These are phyloP conservation scores for Hypsizygus marmoreus DNA, from an alignment of 768 basidiomycete genomes.

Conservation along the genomic window DNA sequence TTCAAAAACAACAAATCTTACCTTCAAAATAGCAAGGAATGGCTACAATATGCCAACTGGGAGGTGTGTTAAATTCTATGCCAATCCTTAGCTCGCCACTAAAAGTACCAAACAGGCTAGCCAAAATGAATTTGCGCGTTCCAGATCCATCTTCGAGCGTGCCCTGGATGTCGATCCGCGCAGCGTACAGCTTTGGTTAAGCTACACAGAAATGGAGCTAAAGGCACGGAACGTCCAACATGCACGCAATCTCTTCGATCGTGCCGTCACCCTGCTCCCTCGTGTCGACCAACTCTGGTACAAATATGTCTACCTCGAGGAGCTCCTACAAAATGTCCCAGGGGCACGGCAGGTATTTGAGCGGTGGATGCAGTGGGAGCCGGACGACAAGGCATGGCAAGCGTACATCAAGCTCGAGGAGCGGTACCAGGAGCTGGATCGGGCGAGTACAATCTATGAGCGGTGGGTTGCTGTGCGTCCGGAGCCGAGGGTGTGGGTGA, in stretches of 20 bases:
- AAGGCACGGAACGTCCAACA: conserved; percentile 98
- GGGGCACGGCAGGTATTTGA: conserved; percentile 98
- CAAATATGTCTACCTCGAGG: conserved; percentile 98
- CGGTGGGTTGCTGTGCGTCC: conserved; percentile 78
- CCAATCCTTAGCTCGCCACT: conserved; percentile 3
- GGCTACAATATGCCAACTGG: conserved; percentile 87
- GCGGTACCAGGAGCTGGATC: conserved; percentile 87
- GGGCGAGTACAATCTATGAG: conserved; percentile 92
- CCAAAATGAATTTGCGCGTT: conserved; percentile 94
- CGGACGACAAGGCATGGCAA: conserved; percentile 99
- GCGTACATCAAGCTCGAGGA: conserved; percentile 99
- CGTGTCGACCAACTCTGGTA: conserved; percentile 98
- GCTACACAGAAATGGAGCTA: conserved; percentile 96
- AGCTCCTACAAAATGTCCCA: conserved; percentile 92
- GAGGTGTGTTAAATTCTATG: conserved; percentile 47
- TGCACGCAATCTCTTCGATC: conserved; percentile 94
- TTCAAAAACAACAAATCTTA: background rate
- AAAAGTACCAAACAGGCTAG: conserved; percentile 53
- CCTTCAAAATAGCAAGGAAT: conserved; percentile 64
- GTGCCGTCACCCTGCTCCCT: conserved; percentile 94
- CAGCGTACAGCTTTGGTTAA: conserved; percentile 89
- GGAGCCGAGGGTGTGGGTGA: conserved; percentile 82
- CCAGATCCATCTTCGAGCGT: conserved; percentile 94
- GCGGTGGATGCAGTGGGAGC: conserved; percentile 99
- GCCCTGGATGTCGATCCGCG: conserved; percentile 94